Conservation (phyloP, 1,139 yeast species). For the Taphrina confusa region DNA sequence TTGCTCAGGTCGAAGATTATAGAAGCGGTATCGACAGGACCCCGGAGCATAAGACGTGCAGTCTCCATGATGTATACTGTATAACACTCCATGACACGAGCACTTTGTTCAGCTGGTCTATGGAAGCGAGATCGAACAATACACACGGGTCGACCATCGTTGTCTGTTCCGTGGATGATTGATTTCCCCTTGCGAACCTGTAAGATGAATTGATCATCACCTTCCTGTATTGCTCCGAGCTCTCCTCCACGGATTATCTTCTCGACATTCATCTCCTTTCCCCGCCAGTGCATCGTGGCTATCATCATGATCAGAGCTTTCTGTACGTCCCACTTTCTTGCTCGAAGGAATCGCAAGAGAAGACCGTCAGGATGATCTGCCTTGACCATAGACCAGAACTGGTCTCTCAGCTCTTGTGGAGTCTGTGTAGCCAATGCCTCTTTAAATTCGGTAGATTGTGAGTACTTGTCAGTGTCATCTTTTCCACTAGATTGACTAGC, state of each 20-base stretch:
- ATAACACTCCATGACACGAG: constrained; percentile 64
- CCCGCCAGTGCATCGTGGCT: constrained; percentile 69
- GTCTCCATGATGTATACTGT: constrained; percentile 70
- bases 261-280: constrained; percentile 59
- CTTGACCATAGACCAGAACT: constrained; percentile 57
- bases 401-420: constrained; percentile 32
- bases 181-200: constrained; percentile 56
- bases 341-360: constrained; percentile 65
- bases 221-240: constrained; percentile 47
- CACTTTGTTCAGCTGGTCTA: constrained; percentile 67
- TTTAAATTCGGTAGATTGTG: constrained; percentile 40
- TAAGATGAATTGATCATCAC: constrained; percentile 53
- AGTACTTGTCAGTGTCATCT: constrained; percentile 41
- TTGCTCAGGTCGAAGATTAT: constrained; percentile 69
- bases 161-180: constrained; percentile 65
- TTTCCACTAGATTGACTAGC: constrained; percentile 5
- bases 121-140: constrained; percentile 73
- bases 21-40: constrained; percentile 65
- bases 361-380: constrained; percentile 70
- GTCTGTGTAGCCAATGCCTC: constrained; percentile 44
- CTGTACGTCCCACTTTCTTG: constrained; percentile 70
- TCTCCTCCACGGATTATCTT: constrained; percentile 65
- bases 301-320: constrained; percentile 67
- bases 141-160: constrained; percentile 66
- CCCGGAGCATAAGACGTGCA: constrained; percentile 62